phyloP scores from a whole-genome alignment of 2,329 filamentous ascomycete species.

The Acarospora socialis region DNA sequence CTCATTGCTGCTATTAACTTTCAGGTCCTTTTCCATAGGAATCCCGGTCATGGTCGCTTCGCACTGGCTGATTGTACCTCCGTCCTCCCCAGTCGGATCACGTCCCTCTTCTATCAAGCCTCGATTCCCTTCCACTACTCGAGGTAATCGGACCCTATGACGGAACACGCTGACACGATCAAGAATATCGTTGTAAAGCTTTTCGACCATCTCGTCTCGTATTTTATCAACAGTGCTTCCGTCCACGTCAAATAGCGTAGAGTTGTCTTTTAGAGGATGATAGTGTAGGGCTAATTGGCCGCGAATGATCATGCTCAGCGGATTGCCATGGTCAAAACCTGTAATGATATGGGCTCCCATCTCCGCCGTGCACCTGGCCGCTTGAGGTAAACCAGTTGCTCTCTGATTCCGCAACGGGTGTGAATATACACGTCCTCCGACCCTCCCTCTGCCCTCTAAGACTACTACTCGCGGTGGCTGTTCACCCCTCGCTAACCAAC shows the following conservation, averaged over 20 bases:
- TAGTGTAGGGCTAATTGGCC: constrained; percentile 81
- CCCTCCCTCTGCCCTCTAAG: constrained; percentile 70
- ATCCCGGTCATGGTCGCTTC: too few relatives aligned
- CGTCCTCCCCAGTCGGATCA: constrained; percentile 57
- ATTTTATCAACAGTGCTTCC: constrained; percentile 54
- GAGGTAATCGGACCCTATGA: constrained; percentile 54
- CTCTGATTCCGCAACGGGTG: constrained; percentile 51
- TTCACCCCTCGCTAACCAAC: constrained; percentile 51
- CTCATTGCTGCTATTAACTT: constrained; percentile 39
- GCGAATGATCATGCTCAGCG: constrained; percentile 77
- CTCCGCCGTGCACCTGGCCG: constrained; percentile 65
- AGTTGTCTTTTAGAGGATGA: constrained; percentile 63
- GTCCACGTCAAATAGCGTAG: constrained; percentile 70
- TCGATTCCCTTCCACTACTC: constrained; percentile 68
- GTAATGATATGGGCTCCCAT: constrained; percentile 98
- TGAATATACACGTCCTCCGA: constrained; percentile 90
- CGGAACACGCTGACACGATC: constrained; percentile 87
- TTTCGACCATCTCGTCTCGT: constrained; percentile 73
- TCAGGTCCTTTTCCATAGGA: constrained; percentile 36
- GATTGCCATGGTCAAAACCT: constrained; percentile 90
- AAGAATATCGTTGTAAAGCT: constrained; percentile 85
- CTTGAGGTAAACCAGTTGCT: constrained; percentile 32
- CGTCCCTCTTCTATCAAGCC: constrained; percentile 69
- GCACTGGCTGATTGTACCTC: constrained; percentile 55
- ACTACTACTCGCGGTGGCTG: constrained; percentile 61